These are phyloP conservation scores for Diplotaxis tenuifolia DNA, from an alignment of 345 rosid species.

Conservation along the genomic window DNA sequence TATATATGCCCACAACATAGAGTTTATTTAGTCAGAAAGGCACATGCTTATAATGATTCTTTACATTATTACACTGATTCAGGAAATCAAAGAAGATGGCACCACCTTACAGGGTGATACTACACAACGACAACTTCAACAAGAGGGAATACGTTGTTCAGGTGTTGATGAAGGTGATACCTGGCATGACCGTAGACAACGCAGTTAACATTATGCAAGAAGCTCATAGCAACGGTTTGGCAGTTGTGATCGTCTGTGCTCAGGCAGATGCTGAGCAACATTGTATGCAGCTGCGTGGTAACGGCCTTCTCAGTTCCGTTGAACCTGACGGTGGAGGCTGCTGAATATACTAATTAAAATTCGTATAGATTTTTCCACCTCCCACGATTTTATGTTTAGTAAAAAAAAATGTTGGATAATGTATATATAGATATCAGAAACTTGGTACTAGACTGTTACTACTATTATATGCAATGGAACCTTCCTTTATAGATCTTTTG, in stretches of 20 bases:
- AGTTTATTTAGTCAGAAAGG: not conserved
- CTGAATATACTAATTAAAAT: constrained; percentile 35
- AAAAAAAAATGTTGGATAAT: not conserved
- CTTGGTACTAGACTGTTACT: constrained; percentile 27
- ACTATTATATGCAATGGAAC: constrained; percentile 23
- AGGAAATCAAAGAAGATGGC: constrained; percentile 81
- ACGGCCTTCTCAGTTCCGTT: constrained; percentile 87
- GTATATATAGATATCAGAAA: constrained; percentile 32
- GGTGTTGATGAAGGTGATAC: constrained; percentile 94
- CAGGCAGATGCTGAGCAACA: constrained; percentile 95
- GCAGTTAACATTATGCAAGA: constrained; percentile 98
- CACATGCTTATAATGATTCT: not conserved
- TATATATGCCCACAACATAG: not conserved
- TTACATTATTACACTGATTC: constrained; percentile 1
- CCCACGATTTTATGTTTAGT: constrained; percentile 18
- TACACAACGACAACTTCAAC: constrained; percentile 90
- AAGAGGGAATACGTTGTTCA: constrained; percentile 91
- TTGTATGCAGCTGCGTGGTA: constrained; percentile 93
- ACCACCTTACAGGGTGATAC: constrained; percentile 80
- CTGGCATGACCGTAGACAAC: constrained; percentile 89
- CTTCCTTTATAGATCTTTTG: not conserved
- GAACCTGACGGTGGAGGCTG: constrained; percentile 95
- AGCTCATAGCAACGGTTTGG: constrained; percentile 83
- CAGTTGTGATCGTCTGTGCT: constrained; percentile 86
- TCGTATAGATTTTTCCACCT: constrained; percentile 16